These are phyloP conservation scores for Micractinium conductrix DNA, from an alignment of 139 green algal genomes.

Conservation along the genomic window DNA sequence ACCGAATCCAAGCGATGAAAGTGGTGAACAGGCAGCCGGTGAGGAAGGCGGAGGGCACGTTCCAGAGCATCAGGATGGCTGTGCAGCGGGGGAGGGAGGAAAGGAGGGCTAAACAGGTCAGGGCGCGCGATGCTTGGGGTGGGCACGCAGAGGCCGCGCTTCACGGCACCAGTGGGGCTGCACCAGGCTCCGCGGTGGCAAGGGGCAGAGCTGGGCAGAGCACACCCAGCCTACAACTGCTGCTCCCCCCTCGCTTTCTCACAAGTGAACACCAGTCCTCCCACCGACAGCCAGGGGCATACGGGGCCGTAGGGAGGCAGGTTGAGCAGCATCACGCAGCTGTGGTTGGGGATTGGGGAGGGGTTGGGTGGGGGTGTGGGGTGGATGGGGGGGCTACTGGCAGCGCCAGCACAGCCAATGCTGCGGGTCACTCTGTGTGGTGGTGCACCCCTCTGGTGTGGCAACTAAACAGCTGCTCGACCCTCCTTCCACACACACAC, in stretches of 20 bases:
- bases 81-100: neutral
- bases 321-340: constrained; percentile 56
- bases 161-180: too few species aligned
- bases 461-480: neutral
- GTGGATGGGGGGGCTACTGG: too few species aligned
- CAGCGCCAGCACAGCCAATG: neutral
- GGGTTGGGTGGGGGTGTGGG: neutral
- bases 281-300: constrained; percentile 65
- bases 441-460: neutral
- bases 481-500: too few species aligned
- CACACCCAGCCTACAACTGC: neutral
- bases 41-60: constrained; percentile 61
- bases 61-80: constrained; percentile 56
- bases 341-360: neutral
- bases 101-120: neutral
- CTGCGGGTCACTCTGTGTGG: neutral
- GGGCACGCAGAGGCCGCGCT: too few species aligned
- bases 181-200: too few species aligned
- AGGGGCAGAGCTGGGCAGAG: too few species aligned
- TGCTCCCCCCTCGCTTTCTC: neutral
- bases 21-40: constrained; percentile 73
- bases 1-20: constrained; percentile 65
- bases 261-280: constrained; percentile 60
- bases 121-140: too few species aligned
- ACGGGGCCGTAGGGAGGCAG: constrained; percentile 42